Evolutionary conservation across 2,329 filamentous ascomycete species (phyloP).

Genomic region (Chaetomiaceae sp.): DNA sequence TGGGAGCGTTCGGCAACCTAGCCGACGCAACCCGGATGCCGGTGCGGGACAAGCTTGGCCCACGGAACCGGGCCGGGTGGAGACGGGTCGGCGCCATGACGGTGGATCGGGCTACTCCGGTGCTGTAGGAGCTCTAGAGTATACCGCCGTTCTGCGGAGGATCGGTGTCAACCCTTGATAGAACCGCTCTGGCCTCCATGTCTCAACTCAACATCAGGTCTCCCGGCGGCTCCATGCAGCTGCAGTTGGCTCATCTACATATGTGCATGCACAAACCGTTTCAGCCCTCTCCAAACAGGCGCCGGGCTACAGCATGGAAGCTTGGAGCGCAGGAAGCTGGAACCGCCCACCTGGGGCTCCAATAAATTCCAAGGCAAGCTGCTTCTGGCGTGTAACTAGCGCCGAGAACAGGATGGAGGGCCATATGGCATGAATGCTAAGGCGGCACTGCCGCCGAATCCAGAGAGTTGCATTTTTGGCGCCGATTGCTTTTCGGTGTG

Average conservation of each 20-base stretch:
- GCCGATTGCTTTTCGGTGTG: neutral
- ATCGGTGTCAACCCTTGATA: neutral
- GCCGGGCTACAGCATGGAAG: neutral
- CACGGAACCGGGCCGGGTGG: too few relatives aligned
- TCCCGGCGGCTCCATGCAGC: conserved; percentile 11
- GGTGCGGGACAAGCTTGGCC: too few relatives aligned
- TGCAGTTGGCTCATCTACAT: neutral
- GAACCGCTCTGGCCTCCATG: neutral
- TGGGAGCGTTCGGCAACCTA: too few relatives aligned
- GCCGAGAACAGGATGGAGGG: neutral
- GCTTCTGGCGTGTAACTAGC: too few relatives aligned
- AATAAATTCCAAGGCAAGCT: neutral
- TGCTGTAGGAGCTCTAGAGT: too few relatives aligned
- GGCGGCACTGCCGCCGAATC: neutral
- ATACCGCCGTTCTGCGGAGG: too few relatives aligned
- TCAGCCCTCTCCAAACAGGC: conserved; percentile 13
- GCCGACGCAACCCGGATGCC: neutral
- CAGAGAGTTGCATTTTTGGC: neutral
- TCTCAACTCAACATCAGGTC: neutral
- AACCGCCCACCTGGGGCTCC: neutral
- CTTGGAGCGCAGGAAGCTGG: neutral
- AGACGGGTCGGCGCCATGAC: too few relatives aligned
- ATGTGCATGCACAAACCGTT: conserved; percentile 2
- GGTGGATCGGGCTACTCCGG: too few relatives aligned
- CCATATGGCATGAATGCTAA: conserved; percentile 23